Evolutionary conservation across 768 basidiomycete species (phyloP).

Genomic region (Rhodosporidiobolus odoratus): DNA sequence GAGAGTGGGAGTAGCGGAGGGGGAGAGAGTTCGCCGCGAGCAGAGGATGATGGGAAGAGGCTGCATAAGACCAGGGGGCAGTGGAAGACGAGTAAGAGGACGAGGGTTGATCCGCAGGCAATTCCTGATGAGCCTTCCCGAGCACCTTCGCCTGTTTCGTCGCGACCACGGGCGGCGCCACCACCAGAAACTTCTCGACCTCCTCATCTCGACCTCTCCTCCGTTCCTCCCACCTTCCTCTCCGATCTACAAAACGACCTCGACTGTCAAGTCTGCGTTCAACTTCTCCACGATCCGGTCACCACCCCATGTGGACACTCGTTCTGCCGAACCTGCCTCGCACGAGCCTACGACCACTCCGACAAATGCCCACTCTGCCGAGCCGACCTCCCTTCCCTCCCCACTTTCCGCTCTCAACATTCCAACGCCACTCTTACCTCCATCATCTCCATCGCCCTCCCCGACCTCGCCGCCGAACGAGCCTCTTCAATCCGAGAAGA

Average conservation of each 20-base stretch:
- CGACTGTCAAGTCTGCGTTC: constrained; percentile 86
- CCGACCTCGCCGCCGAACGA: constrained; percentile 61
- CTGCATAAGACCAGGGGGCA: background rate
- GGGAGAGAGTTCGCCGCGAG: constrained; percentile 12
- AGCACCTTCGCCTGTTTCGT: background rate
- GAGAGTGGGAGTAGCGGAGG: constrained; percentile 27
- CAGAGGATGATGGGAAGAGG: constrained; percentile 21
- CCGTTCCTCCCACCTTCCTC: constrained; percentile 41
- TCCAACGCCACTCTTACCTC: constrained; percentile 24
- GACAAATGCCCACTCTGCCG: constrained; percentile 79
- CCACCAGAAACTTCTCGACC: background rate
- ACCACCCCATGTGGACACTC: constrained; percentile 97
- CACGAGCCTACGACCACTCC: constrained; percentile 82
- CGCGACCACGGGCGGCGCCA: background rate
- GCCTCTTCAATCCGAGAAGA: constrained; percentile 63
- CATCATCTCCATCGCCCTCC: constrained; percentile 65
- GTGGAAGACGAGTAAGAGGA: constrained; percentile 23
- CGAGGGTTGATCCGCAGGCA: background rate
- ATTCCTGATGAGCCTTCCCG: too few species aligned
- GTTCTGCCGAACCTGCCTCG: constrained; percentile 82
- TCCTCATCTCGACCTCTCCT: background rate
- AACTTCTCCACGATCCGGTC: constrained; percentile 73
- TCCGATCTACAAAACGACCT: constrained; percentile 58
- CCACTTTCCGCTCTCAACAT: constrained; percentile 23
- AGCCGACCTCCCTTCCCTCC: constrained; percentile 61